A percentile compares a stretch with the other conserved stretches of the same genome.
Evolutionary conservation across 495 filamentous ascomycete species (phyloP).

Genomic region (Daldinia loculata): DNA sequence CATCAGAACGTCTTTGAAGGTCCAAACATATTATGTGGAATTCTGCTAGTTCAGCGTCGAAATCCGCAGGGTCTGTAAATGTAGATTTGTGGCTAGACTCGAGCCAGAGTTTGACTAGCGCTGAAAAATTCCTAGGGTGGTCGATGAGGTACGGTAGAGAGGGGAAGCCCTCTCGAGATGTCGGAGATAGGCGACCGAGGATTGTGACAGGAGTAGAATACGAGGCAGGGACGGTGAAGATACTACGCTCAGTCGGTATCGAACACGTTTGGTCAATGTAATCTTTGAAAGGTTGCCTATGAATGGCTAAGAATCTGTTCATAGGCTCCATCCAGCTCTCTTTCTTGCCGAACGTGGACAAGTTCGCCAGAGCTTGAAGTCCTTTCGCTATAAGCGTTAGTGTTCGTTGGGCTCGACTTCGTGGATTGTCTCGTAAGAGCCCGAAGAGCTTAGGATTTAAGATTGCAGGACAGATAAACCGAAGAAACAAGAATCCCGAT

Average conservation of each 20-base stretch:
- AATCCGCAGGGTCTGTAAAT: constrained; percentile 53
- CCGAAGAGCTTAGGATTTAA: constrained; percentile 97
- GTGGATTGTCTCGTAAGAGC: constrained; percentile 85
- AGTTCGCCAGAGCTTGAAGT: constrained; percentile 93
- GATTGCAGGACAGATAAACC: constrained; percentile 96
- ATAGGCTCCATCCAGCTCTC: constrained; percentile 99
- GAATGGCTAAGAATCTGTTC: constrained; percentile 77
- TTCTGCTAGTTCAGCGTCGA: constrained; percentile 68
- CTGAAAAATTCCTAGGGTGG: constrained; percentile 84
- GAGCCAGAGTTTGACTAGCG: constrained; percentile 89
- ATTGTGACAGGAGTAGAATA: constrained; percentile 96
- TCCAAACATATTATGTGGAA: constrained; percentile 80
- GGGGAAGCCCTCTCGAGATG: constrained; percentile 91
- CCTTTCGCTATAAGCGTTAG: constrained; percentile 94
- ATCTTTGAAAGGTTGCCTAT: constrained; percentile 78
- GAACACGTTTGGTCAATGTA: constrained; percentile 88
- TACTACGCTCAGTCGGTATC: constrained; percentile 74
- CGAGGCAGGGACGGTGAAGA: constrained; percentile 75
- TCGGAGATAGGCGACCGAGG: constrained; percentile 79
- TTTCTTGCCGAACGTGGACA: constrained; percentile 92
- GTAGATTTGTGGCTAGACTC: constrained; percentile 60
- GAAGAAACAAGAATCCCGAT: constrained; percentile 93
- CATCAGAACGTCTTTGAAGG: constrained; percentile 76
- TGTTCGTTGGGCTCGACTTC: constrained; percentile 85
- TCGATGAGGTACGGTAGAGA: constrained; percentile 95